These are phyloP conservation scores for Podospora sp. DNA, from an alignment of 495 filamentous ascomycete genomes.

Conservation along the genomic window DNA sequence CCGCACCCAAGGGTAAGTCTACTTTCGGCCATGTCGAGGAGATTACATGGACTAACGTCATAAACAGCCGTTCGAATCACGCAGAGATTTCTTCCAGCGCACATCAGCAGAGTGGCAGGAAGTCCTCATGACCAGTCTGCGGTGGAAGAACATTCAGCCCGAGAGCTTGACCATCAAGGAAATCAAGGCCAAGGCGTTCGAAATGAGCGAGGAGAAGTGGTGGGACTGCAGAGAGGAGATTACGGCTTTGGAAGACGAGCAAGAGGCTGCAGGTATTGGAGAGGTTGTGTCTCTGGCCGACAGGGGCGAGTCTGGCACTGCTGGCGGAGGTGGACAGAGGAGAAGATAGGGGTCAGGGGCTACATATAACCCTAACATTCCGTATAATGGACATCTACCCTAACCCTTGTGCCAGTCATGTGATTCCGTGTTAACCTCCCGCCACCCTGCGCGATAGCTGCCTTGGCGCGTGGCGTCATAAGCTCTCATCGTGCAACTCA, in stretches of 20 bases:
- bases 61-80: conserved; percentile 83
- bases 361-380: conserved; percentile 13
- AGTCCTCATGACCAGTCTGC: conserved; percentile 68
- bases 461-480: conserved; percentile 5
- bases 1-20: conserved; percentile 57
- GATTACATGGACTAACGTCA: conserved; percentile 41
- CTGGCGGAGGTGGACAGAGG: conserved; percentile 49
- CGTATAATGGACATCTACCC: not conserved
- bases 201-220: conserved; percentile 91
- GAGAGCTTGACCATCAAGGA: conserved; percentile 82
- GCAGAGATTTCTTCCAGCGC: conserved; percentile 88
- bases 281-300: conserved; percentile 90
- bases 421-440: conserved; percentile 11
- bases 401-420: not conserved
- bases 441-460: conserved; percentile 6
- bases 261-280: conserved; percentile 92
- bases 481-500: not conserved
- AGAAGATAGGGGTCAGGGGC: conserved; percentile 30
- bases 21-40: not conserved
- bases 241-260: conserved; percentile 88
- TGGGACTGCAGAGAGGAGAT: conserved; percentile 98
- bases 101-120: conserved; percentile 92
- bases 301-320: conserved; percentile 53
- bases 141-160: conserved; percentile 58
- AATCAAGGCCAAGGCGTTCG: conserved; percentile 84